Percentiles rank a stretch among this genome's conserved stretches.
Conservation (phyloP, 108 stramenopile species). For the Thalassiosira profunda region DNA sequence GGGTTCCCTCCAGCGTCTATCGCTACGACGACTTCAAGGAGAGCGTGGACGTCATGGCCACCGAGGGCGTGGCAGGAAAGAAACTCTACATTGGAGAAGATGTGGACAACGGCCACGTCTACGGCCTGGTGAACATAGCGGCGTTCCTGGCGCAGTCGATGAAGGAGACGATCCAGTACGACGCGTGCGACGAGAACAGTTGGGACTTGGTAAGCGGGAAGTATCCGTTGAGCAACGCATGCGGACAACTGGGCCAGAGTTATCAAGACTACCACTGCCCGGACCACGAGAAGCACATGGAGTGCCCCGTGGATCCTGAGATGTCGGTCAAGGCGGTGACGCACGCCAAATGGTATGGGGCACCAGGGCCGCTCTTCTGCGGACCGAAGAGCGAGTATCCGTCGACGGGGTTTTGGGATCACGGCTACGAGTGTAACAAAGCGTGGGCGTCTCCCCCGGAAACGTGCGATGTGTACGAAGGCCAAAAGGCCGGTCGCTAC, state of each 20-base stretch:
- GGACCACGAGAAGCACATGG: conserved; percentile 42
- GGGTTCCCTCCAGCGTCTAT: conserved; percentile 20
- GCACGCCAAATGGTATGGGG: conserved; percentile 45
- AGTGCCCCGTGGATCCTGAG: conserved; percentile 35
- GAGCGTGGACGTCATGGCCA: conserved; percentile 26
- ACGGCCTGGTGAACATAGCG: conserved; percentile 53
- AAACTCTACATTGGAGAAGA: conserved; percentile 40
- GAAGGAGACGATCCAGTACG: conserved; percentile 63
- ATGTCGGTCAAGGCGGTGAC: conserved; percentile 48
- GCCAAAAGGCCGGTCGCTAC: conserved; percentile 1
- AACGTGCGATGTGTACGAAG: neutral
- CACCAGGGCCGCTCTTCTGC: conserved; percentile 37
- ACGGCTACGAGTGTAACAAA: neutral
- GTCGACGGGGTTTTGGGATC: neutral
- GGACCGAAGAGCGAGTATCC: conserved; percentile 14
- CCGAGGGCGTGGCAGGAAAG: conserved; percentile 29
- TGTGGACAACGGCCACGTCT: conserved; percentile 13
- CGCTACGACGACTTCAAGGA: conserved; percentile 17
- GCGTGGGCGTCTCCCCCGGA: neutral
- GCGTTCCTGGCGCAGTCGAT: conserved; percentile 58
- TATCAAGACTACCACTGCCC: conserved; percentile 54
- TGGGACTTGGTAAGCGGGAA: conserved; percentile 43
- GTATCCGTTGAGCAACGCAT: conserved; percentile 44
- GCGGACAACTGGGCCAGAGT: conserved; percentile 49
- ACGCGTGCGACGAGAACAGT: conserved; percentile 59